Base-by-base conservation (phyloP, 352 stramenopile genomes). In the Plasmopara muralis region DNA sequence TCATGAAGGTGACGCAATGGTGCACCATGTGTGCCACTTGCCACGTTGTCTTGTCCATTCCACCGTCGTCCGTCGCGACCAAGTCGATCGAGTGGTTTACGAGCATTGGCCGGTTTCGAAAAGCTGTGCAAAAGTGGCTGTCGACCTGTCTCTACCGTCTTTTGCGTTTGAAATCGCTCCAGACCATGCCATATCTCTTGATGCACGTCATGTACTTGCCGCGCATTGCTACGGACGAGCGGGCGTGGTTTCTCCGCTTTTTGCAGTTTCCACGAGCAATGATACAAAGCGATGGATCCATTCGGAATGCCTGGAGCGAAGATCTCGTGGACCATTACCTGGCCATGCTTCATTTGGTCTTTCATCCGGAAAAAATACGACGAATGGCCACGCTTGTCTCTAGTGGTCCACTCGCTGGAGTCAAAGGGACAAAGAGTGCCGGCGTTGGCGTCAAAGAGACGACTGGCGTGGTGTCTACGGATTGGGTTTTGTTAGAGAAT, bases 141-240 rank as follows among this genome's bases (percentile, higher is more conserved):
- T 77, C 74, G 3, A 55, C 78, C 9, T 91, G 77, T 47, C 18
- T 90, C 16, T 67, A 80, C 31, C 76, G 53, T 13, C 54, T 94
- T 9, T 66, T 90, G 40, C 67, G 76, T 4, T 74, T 76, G 0
- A 82, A 85, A 53, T 70, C 68, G 6, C 53, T 89, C 31, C 73
- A 70, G 40, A 91, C 89, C 43, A 85, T 90, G 76, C 82, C 83
- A 16, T 92, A 85, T 59, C 42, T 94, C 15, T 55, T 94, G 13
- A 88, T 91, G 79, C 83, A 94, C 55, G 57, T 84, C 15, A 84
- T 94, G 78, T 91, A 92, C 31, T 63, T 94, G 18, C 83, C 83
- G 29, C 77, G 78, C 1, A 83, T 94, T 31, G 74, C 74, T 20
- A 89, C 71, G 0, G 77, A 90, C 52, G 83, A 92, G 39, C 68